Evolutionary conservation across 2,329 filamentous ascomycete genomes (phyloP).

Genomic region (Chrysosphaeria jannelii): DNA sequence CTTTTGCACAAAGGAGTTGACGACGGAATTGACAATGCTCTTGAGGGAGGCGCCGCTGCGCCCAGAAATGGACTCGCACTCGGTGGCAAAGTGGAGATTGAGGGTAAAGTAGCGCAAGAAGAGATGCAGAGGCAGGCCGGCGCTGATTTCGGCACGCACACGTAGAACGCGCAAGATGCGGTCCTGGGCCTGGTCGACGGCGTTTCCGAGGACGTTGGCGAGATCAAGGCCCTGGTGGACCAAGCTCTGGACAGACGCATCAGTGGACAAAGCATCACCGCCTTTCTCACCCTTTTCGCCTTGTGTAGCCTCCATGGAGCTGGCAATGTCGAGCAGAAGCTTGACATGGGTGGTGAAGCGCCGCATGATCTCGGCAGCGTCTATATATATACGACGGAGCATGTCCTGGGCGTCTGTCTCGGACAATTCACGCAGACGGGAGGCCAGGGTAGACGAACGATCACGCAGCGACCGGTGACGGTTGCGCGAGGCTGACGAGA

Average conservation of each 20-base stretch:
- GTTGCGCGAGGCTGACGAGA: conserved; percentile 41
- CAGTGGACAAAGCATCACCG: conserved; percentile 19
- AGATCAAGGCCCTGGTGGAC: conserved; percentile 50
- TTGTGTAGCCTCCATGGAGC: too few species aligned
- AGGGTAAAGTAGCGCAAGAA: conserved; percentile 63
- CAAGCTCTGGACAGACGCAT: too few species aligned
- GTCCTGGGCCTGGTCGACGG: conserved; percentile 54
- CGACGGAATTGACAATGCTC: conserved; percentile 52
- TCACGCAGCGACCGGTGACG: conserved; percentile 50
- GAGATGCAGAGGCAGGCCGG: conserved; percentile 30
- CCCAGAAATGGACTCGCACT: conserved; percentile 62
- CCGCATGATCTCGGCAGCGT: conserved; percentile 61
- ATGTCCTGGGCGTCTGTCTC: conserved; percentile 61
- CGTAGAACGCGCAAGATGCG: conserved; percentile 46
- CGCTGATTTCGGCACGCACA: conserved; percentile 45
- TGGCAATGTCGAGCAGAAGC: conserved; percentile 78
- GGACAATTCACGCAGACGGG: conserved; percentile 63
- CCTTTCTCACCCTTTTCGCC: conserved; percentile 12
- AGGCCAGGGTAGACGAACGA: conserved; percentile 62
- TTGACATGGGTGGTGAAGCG: conserved; percentile 77
- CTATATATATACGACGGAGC: conserved; percentile 55
- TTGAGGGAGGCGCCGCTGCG: conserved; percentile 48
- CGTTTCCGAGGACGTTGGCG: conserved; percentile 47
- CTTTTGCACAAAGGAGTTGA: conserved; percentile 46
- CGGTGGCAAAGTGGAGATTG: conserved; percentile 57